These are phyloP conservation scores for Clavulina sp. DNA, from an alignment of 768 basidiomycete species.

Conservation along the genomic window DNA sequence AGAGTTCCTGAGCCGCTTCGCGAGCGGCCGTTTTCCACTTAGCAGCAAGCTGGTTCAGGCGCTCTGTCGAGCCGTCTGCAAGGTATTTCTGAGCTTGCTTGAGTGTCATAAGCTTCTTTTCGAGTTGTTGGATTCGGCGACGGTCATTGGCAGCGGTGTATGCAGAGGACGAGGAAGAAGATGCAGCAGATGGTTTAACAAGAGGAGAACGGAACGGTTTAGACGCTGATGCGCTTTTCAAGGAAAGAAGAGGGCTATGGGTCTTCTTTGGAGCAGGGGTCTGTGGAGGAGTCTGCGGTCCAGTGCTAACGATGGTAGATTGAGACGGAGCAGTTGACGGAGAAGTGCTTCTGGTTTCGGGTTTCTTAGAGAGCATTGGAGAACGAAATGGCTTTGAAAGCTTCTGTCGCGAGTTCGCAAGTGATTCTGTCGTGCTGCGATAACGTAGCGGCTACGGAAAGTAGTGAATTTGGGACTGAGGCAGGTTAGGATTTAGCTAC, in stretches of 20 bases:
- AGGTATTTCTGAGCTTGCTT: conserved; percentile 9
- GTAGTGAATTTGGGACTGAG: too few species aligned
- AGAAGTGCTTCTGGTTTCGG: background rate
- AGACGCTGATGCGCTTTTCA: conserved; percentile 1
- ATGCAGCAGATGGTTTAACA: conserved; percentile 1
- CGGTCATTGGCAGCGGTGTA: too few species aligned
- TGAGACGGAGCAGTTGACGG: background rate
- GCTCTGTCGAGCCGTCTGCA: conserved; percentile 1
- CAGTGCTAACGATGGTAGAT: background rate
- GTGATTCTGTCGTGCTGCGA: background rate
- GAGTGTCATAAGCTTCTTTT: conserved; percentile 5
- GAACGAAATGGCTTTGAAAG: conserved; percentile 2
- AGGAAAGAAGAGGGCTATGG: background rate
- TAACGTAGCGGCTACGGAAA: background rate
- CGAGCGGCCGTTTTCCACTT: conserved; percentile 11
- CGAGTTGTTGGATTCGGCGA: conserved; percentile 3
- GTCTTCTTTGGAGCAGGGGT: background rate
- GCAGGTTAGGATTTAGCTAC: too few species aligned
- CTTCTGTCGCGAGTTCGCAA: background rate
- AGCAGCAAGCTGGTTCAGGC: background rate
- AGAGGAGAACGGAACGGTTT: conserved; percentile 10
- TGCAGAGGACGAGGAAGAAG: too few species aligned
- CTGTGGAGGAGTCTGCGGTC: background rate
- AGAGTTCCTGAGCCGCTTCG: conserved; percentile 10
- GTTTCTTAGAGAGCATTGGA: background rate